Evolutionary conservation across 2,329 filamentous ascomycete species (phyloP), one percentile per base, ranked within the genome.

Genomic region (Alternaria novae-zelandiae): DNA sequence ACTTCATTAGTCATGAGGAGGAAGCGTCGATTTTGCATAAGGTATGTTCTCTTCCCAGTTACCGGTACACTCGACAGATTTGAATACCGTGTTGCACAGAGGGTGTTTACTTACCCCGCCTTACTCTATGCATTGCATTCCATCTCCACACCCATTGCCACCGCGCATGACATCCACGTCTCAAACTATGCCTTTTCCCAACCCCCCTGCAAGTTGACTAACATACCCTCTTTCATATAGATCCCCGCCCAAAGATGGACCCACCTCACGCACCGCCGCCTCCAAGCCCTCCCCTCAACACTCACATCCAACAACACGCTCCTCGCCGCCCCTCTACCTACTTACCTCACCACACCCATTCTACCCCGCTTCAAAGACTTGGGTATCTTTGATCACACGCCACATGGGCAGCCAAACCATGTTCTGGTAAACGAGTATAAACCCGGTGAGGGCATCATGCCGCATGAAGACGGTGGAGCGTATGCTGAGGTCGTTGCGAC

Each of bases 401-500:
- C 92, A 6, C 94, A 98, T 75, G 73, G 83, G 17, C 85, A 83
- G 5, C 93, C 95, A 3, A 99, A 98, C 73, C 96, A 98, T 81
- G 93, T 97, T 49, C 85, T 98, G 41, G 89, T 98, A 71, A 99
- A 99, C 75, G 94, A 97, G 79, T 99, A 98, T 79, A 85, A 86
- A 2, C 89, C 92, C 0, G 93, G 92, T 2, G 88, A 97, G 66
- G 95, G 95, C n/a, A 98, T 98, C 69, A 97, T 97, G 92, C 90
- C 94, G 50, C 95, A 98, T 79, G 96, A 97, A 84, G 95, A 99
- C 78, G 96, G 95, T 2, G 83, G 87, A 9, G 93, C 95, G 10
- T 99, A 99, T 77, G 87, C 91, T 75, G 91, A 91, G 2, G 89
- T 96, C 13, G 95, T 97, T 12, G 96, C 93, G 68, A 98, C 96